These are phyloP conservation scores for Alternaria brassicae DNA, from an alignment of 2,329 filamentous ascomycete genomes.

Conservation along the genomic window DNA sequence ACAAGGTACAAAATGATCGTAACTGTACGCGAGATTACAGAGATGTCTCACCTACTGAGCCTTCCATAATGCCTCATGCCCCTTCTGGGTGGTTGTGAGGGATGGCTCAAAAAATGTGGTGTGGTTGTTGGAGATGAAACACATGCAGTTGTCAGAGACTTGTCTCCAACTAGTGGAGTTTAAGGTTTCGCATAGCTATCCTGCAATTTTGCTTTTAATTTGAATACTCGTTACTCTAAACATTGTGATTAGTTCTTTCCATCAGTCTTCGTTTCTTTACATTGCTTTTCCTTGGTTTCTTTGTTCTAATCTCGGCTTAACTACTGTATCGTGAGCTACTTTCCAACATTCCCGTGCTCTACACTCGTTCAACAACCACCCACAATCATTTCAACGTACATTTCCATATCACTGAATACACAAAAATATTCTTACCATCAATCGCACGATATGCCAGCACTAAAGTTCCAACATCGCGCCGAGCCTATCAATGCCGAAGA, in stretches of 20 bases:
- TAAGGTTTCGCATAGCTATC: background rate
- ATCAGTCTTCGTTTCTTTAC: background rate
- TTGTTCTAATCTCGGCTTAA: background rate
- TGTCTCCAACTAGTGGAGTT: background rate
- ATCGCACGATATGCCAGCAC: background rate
- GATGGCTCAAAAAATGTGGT: background rate
- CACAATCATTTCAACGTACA: background rate
- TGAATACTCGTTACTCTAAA: background rate
- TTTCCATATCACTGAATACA: background rate
- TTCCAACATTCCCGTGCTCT: background rate
- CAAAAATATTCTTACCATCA: background rate
- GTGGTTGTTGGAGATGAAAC: background rate
- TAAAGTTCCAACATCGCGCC: background rate
- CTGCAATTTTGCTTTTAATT: conserved; percentile 5
- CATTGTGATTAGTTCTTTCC: background rate
- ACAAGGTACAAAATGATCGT: background rate
- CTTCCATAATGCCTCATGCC: background rate
- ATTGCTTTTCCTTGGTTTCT: background rate
- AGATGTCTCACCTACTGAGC: background rate
- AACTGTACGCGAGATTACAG: background rate
- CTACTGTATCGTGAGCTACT: background rate
- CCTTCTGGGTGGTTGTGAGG: background rate
- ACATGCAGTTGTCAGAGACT: background rate
- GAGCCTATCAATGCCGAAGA: background rate
- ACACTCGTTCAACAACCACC: background rate